Conservation (phyloP, 2,329 filamentous ascomycete genomes). For the Pseudogymnoascus sp. region DNA sequence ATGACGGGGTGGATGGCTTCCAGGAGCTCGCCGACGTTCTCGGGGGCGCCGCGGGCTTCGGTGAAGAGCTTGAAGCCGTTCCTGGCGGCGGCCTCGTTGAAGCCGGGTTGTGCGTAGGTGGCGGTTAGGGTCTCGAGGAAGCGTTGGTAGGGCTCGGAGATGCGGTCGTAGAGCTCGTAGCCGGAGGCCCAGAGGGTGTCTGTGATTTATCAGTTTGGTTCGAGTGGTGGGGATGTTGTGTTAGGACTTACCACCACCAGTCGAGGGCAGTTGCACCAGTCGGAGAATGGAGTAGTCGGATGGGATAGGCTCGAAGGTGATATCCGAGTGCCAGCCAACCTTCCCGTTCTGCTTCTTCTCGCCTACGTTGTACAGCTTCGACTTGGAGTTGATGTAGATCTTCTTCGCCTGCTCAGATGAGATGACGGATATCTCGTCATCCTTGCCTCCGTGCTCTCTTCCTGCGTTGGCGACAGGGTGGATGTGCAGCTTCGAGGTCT, state of each 20-base stretch:
- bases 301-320: conserved; percentile 56
- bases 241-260: conserved; percentile 25
- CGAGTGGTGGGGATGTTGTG: conserved; percentile 29
- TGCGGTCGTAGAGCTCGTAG: conserved; percentile 58
- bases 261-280: conserved; percentile 24
- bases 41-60: conserved; percentile 39
- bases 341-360: conserved; percentile 38
- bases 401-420: conserved; percentile 47
- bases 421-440: conserved; percentile 57
- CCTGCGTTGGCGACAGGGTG: conserved; percentile 49
- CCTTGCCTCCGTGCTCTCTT: conserved; percentile 44
- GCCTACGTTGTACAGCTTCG: conserved; percentile 31
- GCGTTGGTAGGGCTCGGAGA: conserved; percentile 46
- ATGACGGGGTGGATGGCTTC: conserved; percentile 46
- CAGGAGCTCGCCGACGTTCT: conserved; percentile 41
- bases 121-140: conserved; percentile 53
- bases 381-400: conserved; percentile 30
- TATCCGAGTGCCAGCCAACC: conserved; percentile 53
- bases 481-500: conserved; percentile 48
- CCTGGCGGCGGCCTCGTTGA: conserved; percentile 38
- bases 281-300: conserved; percentile 49
- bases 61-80: conserved; percentile 40
- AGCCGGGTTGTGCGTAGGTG: conserved; percentile 43
- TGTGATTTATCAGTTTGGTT: conserved; percentile 16
- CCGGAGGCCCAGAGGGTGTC: conserved; percentile 60